Percentiles rank a stretch among this genome's conserved stretches.
Evolutionary conservation across 2,329 filamentous ascomycete genomes (phyloP).

Genomic region (Scopulariopsis brevicaulis): DNA sequence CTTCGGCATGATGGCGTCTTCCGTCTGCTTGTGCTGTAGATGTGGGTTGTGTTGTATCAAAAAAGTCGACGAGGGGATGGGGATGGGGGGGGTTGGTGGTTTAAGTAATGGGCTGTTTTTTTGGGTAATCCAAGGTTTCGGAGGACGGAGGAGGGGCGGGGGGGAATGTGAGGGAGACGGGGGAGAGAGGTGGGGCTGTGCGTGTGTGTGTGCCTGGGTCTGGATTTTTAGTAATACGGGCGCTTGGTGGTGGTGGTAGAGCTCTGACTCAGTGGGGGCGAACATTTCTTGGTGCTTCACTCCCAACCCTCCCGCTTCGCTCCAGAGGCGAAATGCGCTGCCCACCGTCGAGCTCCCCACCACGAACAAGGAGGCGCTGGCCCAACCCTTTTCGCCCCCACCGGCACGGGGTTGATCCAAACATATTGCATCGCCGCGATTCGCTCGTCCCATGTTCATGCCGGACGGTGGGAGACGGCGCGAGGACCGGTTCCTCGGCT

Average conservation of each 20-base stretch:
- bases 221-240: neutral
- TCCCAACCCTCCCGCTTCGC: neutral
- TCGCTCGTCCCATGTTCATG: too few relatives aligned
- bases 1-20: slow-evolving; percentile 68
- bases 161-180: neutral
- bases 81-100: neutral
- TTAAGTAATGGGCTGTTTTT: neutral
- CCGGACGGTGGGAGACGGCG: too few relatives aligned
- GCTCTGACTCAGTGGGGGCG: neutral
- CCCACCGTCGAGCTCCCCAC: too few relatives aligned
- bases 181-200: neutral
- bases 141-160: neutral
- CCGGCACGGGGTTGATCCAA: too few relatives aligned
- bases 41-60: neutral
- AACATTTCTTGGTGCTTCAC: neutral
- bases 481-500: too few relatives aligned
- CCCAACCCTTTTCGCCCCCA: too few relatives aligned
- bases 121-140: neutral
- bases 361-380: too few relatives aligned
- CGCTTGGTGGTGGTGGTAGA: neutral
- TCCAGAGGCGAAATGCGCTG: neutral
- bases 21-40: neutral
- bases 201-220: neutral
- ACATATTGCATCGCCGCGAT: too few relatives aligned
- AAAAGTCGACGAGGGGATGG: neutral